These are phyloP conservation scores for Fagopyrum esculentum DNA, from an alignment of 148 eudicot species.

Conservation along the genomic window DNA sequence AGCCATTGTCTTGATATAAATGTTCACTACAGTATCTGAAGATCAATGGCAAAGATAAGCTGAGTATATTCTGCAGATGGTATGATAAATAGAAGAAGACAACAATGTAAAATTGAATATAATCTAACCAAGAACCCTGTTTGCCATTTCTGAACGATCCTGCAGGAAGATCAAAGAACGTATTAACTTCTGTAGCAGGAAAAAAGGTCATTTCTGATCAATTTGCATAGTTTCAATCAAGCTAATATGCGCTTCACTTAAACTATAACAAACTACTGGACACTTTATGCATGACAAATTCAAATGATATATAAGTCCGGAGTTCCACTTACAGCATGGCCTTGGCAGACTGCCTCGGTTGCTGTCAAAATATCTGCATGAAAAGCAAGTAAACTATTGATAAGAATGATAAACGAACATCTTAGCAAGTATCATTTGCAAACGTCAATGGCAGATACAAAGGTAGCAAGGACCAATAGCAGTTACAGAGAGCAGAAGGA, in stretches of 20 bases:
- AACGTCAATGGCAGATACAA: neutral
- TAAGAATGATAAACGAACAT: neutral
- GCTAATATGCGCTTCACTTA: neutral
- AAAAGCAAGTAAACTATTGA: slow-evolving; percentile 5
- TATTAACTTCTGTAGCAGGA: neutral
- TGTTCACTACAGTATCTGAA: slow-evolving; percentile 78
- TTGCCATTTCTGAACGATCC: slow-evolving; percentile 75
- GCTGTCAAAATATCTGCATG: slow-evolving; percentile 68
- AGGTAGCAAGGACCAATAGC: neutral
- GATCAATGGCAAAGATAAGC: slow-evolving; percentile 3
- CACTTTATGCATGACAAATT: neutral
- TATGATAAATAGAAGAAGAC: neutral
- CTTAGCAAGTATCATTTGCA: neutral
- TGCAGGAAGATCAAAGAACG: slow-evolving; percentile 22
- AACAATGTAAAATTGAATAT: neutral
- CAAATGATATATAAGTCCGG: neutral
- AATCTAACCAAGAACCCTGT: slow-evolving; percentile 60
- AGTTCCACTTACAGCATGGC: slow-evolving; percentile 57
- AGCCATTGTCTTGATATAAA: slow-evolving; percentile 69
- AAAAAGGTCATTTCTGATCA: neutral
- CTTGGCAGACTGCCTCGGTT: slow-evolving; percentile 65
- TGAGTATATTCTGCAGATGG: neutral
- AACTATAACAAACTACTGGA: neutral
- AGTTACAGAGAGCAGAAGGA: neutral
- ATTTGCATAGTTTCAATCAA: neutral